Percentiles rank a stretch among this genome's conserved stretches.
These are phyloP conservation scores for Cantharellus anzutake DNA, from an alignment of 768 basidiomycete genomes.

Conservation along the genomic window DNA sequence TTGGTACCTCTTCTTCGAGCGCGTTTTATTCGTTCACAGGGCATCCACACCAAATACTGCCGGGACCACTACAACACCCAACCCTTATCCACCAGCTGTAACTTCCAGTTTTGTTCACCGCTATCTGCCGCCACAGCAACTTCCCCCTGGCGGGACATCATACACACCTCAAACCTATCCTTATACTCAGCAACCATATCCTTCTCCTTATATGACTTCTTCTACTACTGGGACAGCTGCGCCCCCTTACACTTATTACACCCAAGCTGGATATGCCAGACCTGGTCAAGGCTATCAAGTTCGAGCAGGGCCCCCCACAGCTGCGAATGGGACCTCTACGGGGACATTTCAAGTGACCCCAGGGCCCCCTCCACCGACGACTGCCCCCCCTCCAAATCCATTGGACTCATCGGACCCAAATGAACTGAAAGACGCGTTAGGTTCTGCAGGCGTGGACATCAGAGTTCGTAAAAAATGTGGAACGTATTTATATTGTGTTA, in stretches of 20 bases:
- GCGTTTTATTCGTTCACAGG: too few species aligned
- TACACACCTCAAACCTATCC: background rate
- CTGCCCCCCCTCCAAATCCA: background rate
- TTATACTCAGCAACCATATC: too few species aligned
- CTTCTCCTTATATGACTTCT: too few species aligned
- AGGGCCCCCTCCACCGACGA: background rate
- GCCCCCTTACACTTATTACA: background rate
- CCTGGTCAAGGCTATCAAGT: background rate
- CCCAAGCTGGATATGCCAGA: background rate
- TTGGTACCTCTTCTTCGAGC: too few species aligned
- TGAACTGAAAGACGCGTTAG: constrained; percentile 66
- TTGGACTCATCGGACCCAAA: constrained; percentile 35
- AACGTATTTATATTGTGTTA: background rate
- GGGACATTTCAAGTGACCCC: too few species aligned
- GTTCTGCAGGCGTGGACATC: constrained; percentile 77
- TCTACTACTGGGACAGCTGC: background rate
- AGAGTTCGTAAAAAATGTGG: constrained; percentile 25
- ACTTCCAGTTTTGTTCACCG: background rate
- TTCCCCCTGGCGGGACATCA: background rate
- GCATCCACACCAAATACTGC: background rate
- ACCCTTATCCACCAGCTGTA: background rate
- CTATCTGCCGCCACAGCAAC: background rate
- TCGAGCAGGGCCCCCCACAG: too few species aligned
- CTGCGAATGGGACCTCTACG: too few species aligned
- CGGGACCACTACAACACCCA: background rate